Percentiles rank a stretch among this genome's conserved stretches.
These are phyloP conservation scores for Sedum album DNA, from an alignment of 164 flowering plant species.

Conservation along the genomic window DNA sequence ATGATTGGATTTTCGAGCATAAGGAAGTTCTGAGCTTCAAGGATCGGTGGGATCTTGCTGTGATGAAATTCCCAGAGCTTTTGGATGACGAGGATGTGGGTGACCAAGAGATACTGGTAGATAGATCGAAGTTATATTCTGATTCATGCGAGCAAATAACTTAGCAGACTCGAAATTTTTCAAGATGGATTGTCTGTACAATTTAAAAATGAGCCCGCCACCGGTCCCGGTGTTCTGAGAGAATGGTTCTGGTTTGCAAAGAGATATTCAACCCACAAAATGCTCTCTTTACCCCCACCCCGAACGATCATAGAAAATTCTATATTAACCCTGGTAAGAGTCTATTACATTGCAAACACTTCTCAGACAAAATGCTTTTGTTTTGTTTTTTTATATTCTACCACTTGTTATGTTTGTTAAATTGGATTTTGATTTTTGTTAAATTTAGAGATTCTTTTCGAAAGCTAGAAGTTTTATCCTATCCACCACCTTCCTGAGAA, in stretches of 20 bases:
- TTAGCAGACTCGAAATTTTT: conserved; percentile 37
- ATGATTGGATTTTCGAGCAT: conserved; percentile 61
- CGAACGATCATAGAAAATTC: conserved; percentile 77
- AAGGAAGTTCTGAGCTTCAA: conserved; percentile 70
- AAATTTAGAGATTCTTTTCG: too few relatives aligned
- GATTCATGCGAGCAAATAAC: conserved; percentile 79
- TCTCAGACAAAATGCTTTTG: not conserved
- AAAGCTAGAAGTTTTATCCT: too few relatives aligned
- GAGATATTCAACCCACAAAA: conserved; percentile 67
- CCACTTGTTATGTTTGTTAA: too few relatives aligned
- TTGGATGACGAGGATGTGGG: conserved; percentile 67
- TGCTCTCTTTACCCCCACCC: conserved; percentile 72
- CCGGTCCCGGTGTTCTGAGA: conserved; percentile 86
- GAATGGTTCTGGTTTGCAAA: conserved; percentile 94
- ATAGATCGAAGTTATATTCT: conserved; percentile 58
- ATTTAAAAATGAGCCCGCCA: conserved; percentile 92
- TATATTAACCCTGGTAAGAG: conserved; percentile 80
- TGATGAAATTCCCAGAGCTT: conserved; percentile 66
- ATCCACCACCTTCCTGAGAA: too few relatives aligned
- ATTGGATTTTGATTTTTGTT: too few relatives aligned
- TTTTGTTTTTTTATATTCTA: not conserved
- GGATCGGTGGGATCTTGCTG: conserved; percentile 56
- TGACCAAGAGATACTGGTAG: conserved; percentile 75
- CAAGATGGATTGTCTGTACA: conserved; percentile 67
- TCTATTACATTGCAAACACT: not conserved